Percentiles rank a stretch among this genome's conserved stretches.
These are phyloP conservation scores for Collybia nuda DNA, from an alignment of 768 basidiomycete species.

Conservation along the genomic window DNA sequence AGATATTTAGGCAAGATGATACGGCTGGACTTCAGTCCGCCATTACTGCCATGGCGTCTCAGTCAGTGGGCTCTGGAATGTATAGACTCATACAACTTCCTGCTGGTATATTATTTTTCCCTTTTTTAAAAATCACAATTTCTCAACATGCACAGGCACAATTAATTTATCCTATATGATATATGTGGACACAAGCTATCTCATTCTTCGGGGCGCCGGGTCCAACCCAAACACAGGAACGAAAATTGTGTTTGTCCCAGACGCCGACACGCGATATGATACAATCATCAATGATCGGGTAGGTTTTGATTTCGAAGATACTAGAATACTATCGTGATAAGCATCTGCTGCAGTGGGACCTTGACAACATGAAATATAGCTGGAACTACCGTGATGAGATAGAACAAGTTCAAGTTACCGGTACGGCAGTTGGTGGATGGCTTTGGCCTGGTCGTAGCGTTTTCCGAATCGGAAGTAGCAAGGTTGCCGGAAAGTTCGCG, in stretches of 20 bases:
- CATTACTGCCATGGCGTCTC: not conserved
- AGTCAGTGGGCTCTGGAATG: not conserved
- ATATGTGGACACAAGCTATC: conserved; percentile 1
- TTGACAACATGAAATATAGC: conserved; percentile 5
- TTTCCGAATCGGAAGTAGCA: conserved; percentile 8
- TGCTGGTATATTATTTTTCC: not conserved
- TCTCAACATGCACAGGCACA: not conserved
- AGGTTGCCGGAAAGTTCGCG: conserved; percentile 7
- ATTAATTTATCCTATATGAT: conserved; percentile 10
- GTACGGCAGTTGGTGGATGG: not conserved
- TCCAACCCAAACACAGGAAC: conserved; percentile 6
- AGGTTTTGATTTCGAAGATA: not conserved
- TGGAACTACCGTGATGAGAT: not conserved
- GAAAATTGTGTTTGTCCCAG: conserved; percentile 2
- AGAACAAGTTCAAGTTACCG: not conserved
- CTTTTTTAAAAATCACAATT: too few relatives aligned
- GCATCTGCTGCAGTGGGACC: conserved; percentile 3
- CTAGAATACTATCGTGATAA: not conserved
- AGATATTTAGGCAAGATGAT: conserved; percentile 1
- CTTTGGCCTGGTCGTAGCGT: conserved; percentile 9
- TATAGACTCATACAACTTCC: conserved; percentile 1
- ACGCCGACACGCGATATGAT: conserved; percentile 9
- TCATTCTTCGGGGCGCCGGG: conserved; percentile 8
- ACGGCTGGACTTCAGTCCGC: conserved; percentile 4
- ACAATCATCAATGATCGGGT: conserved; percentile 3